Base-by-base conservation (phyloP, 202 grass and related monocot genomes). In the Panicum hallii region DNA sequence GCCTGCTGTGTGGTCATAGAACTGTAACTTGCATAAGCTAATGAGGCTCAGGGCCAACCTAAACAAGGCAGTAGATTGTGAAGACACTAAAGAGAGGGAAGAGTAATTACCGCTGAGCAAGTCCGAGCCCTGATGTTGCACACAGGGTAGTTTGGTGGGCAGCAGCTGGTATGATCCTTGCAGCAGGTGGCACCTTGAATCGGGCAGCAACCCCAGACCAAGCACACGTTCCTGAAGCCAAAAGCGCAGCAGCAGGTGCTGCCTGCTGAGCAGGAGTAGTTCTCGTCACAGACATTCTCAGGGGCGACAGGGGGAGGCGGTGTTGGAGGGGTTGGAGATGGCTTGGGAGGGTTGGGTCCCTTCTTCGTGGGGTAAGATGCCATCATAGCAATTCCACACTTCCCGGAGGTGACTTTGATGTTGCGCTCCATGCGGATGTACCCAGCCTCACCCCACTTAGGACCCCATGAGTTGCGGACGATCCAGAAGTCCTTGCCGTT, bases 401-500 rank as follows among this genome's bases (percentile, higher is more conserved):
- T 99, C 45, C 96, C 96, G 2, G 32, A 65, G 63, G 86, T 78
- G 10, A 2, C 30, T 0, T 86, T 83, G 43, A 99, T 70, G 79
- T 99, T 92, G 46, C 96, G 88, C 17, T 94, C 88, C 93, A 99
- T 93, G 83, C 91, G 88, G 78, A 99, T 62, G 26, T 99, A 99
- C 11, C 96, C 96, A 28, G 79, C 57, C 86, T 99, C 96, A 12
- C 96, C 96, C 96, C 96, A 99, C 9, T 82, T 62, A 1, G 89
- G 42, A 7, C 91, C 91, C 96, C 96, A 99, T 19, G 96, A 99
- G 82, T 99, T 99, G 69, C 96, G 90, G 19, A 99, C 96, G 30
- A 94, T 91, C 96, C 96, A 96, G 88, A 96, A 99, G 79, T 96
- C 91, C 61, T 89, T 88, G 17, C 93, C 90, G 0, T 96, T 91